A percentile compares a stretch with the other conserved stretches of the same genome.
These are phyloP conservation scores for Silene uniflora DNA, from an alignment of 148 eudicot genomes.

Conservation along the genomic window DNA sequence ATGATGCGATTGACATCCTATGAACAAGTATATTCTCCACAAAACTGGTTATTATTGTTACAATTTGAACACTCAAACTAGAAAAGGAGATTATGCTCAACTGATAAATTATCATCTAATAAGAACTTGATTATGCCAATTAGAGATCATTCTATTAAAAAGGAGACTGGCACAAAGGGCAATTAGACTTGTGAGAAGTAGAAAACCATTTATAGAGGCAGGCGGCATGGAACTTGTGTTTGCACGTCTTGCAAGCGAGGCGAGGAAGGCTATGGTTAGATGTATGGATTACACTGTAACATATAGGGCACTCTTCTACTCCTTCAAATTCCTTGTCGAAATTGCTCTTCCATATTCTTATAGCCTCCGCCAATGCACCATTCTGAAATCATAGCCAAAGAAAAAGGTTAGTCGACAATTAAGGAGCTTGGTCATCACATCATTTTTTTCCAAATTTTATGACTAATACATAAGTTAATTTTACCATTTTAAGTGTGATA, in stretches of 20 bases:
- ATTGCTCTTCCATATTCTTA: constrained; percentile 86
- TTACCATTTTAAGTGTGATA: too few species aligned
- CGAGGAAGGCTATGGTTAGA: constrained; percentile 84
- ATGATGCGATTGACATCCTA: too few species aligned
- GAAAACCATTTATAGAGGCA: constrained; percentile 98
- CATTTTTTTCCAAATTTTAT: neutral
- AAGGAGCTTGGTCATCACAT: neutral
- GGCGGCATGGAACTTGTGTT: constrained; percentile 91
- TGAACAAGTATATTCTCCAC: too few species aligned
- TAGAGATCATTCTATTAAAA: constrained; percentile 36
- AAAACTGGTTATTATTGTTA: too few species aligned
- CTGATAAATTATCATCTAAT: neutral
- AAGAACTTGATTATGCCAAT: neutral
- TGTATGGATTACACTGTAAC: constrained; percentile 96
- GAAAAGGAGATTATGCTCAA: neutral
- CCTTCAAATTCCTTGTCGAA: constrained; percentile 98
- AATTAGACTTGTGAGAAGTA: constrained; percentile 90
- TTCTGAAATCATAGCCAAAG: constrained; percentile 44
- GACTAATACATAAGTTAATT: too few species aligned
- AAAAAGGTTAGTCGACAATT: neutral
- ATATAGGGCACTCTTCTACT: constrained; percentile 96
- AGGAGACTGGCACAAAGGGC: constrained; percentile 97
- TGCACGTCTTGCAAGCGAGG: constrained; percentile 95
- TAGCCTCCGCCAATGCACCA: constrained; percentile 96
- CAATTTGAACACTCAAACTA: too few species aligned